Base-by-base conservation (phyloP, 2,329 filamentous ascomycete species). In the Lachnellula willkommii region DNA sequence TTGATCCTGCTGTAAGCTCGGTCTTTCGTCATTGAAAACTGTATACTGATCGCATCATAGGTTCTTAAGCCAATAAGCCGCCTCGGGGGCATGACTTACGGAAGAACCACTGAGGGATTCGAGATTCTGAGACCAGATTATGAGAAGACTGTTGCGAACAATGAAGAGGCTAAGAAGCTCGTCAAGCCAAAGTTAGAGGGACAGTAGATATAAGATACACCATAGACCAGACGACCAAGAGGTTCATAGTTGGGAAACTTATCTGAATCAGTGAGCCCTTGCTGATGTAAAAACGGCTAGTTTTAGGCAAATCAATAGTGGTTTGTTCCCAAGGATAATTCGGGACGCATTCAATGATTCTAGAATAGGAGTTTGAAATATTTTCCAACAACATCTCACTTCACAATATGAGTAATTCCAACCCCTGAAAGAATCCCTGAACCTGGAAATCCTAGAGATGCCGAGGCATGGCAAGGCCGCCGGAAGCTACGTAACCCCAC, bases 11-110 rank as follows among this genome's bases (percentile, higher is more conserved):
- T 52, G 82, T 86, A 69, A 74, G 80, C 74, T 42, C 14, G 11
- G 20, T 53, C 1, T 11, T 9, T 12, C 9, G 50, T 48, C 28
- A 40, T 39, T 43, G 20, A 55, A 54, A 32, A n/a, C 9, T 15
- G 40, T 40, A 49, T 46, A 50, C 57, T 66, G 22, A 62, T 35
- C 22, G 9, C 43, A 51, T 49, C 43, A 60, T 50, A 85, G 74
- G 78, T 95, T 8, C 73, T 96, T 54, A 82, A 82, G 59, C 90
- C 93, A 0, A 79, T 96, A 15, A 83, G 83, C 61, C 82, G 93
- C 39, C 67, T 96, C 24, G 93, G 93, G 26, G 93, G 93, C 1
- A 95, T 96, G 65, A 87, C 87, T 0, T 97, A 96, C 69, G 87
- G 80, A 0, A 79, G 91, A 45, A 75, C 81, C 0, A 84, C 80